Conservation (phyloP, 805 yeast species). For the Jamesozyma spencerorum region DNA sequence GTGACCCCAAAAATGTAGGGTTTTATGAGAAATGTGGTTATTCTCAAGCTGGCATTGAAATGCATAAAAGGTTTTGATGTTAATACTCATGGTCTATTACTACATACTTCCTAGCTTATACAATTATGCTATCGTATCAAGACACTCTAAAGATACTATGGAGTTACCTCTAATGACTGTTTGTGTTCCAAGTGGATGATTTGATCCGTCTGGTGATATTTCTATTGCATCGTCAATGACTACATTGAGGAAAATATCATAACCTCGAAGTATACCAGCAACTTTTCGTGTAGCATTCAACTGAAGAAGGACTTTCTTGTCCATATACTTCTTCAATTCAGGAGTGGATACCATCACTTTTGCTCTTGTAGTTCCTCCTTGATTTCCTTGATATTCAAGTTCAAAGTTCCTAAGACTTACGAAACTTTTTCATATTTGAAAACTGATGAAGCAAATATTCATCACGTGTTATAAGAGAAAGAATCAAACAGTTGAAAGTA, state of each 20-base stretch:
- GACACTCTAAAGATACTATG: conserved; percentile 58
- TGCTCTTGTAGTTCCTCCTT: too few species aligned
- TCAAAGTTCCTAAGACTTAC: too few species aligned
- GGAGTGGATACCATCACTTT: conserved; percentile 64
- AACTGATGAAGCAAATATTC: background rate
- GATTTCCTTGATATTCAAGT: too few species aligned
- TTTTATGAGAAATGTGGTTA: conserved; percentile 88
- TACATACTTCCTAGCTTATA: background rate
- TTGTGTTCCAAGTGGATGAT: conserved; percentile 50
- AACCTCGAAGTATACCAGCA: conserved; percentile 77
- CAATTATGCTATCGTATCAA: conserved; percentile 17
- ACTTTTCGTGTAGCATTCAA: conserved; percentile 72
- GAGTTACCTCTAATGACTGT: conserved; percentile 72
- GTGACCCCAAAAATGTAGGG: conserved; percentile 69
- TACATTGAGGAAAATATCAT: conserved; percentile 67
- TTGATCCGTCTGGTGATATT: conserved; percentile 41
- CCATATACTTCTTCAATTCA: conserved; percentile 60
- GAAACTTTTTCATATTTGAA: too few species aligned
- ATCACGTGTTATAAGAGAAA: too few species aligned
- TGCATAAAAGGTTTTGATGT: conserved; percentile 35
- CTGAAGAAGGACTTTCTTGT: conserved; percentile 62
- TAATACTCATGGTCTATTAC: too few species aligned
- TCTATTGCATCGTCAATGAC: conserved; percentile 68
- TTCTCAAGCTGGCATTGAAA: conserved; percentile 54
- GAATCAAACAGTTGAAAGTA: too few species aligned